Evolutionary conservation across 208 protist genomes (phyloP), one percentile per base, ranked within the genome.

Genomic region (Tritrichomonas musculus): DNA sequence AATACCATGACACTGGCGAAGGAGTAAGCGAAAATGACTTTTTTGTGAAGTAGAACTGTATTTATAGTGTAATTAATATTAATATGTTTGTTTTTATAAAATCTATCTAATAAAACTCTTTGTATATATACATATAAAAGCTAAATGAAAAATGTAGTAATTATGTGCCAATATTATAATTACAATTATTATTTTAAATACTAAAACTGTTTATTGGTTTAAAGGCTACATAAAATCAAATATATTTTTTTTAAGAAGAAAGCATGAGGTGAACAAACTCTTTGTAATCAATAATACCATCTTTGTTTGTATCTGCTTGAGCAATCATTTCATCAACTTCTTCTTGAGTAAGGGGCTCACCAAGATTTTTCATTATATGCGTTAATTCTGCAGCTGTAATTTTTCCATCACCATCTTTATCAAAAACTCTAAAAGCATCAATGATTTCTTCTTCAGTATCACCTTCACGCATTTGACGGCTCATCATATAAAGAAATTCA

Each of bases 381-480:
- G 94, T 77, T 9, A 97, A 80, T 88, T 97, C 96, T 39, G 95
- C 94, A 77, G 96, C 96, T 11, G 95, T 95, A 92, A 97, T 96
- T 64, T 94, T 96, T 49, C 96, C 96, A 88, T 97, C 95, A 82
- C 95, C 95, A 72, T 97, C 96, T 53, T 95, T 95, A 92, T 97
- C 96, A 69, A 97, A 97, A 5, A 97, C 95, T 14, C 94, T 77
- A 94, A 97, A 97, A 57, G 96, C 96, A 60, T 96, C 95, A 33
- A 95, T 93, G 60, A 97, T 96, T 93, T 97, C 96, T 92, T 96
- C 96, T 93, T 95, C 94, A 36, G 94, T 94, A 72, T 96, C 96
- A 8, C 94, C 96, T 73, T 95, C 94, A 92, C 95, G 94, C 93
- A 95, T 95, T 82, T 96, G 96, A 50, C 94, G 84, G 30, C 94